Conservation (phyloP, 2,329 filamentous ascomycete species). For the Phialophora expanda region DNA sequence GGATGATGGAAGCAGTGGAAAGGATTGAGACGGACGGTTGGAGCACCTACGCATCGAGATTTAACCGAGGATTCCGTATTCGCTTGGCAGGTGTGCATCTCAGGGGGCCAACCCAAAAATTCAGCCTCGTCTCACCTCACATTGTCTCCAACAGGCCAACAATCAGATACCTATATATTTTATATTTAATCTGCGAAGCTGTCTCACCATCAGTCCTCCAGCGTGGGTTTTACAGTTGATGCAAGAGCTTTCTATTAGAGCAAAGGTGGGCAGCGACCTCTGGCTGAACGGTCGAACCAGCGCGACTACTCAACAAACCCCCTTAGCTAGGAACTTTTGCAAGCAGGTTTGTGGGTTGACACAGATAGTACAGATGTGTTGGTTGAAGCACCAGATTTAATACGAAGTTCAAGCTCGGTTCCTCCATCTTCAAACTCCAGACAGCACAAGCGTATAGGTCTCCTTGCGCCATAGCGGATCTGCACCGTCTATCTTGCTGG, state of each 20-base stretch:
- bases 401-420: background rate
- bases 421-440: background rate
- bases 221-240: background rate
- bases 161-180: background rate
- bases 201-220: background rate
- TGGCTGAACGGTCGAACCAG: background rate
- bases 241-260: background rate
- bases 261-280: background rate
- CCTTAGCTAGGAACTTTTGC: background rate
- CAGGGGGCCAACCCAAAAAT: background rate
- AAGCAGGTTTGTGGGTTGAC: background rate
- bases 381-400: background rate
- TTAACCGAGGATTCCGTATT: background rate
- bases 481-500: background rate
- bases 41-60: background rate
- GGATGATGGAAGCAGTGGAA: background rate
- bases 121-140: background rate
- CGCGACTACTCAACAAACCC: background rate
- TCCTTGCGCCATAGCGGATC: background rate
- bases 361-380: background rate
- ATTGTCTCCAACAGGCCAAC: background rate
- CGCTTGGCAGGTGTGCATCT: background rate
- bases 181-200: background rate
- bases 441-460: background rate
- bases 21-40: background rate